Evolutionary conservation across 148 eudicot genomes (phyloP), one percentile per base, ranked within the genome.

Genomic region (Tetragonia tetragonoides): DNA sequence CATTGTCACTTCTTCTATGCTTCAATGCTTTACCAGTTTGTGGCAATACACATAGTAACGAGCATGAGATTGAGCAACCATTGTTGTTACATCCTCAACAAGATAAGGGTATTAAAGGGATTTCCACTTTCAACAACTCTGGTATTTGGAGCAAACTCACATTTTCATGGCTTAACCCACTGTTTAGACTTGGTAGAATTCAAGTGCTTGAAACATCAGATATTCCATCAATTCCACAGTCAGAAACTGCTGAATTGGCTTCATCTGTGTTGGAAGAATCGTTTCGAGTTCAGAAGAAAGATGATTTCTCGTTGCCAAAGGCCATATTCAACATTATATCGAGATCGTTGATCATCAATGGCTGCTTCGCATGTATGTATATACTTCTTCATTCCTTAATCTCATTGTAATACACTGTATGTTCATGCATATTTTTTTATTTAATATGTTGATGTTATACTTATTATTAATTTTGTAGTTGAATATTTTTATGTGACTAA

Each of bases 121-220:
- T 47, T 6, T 68, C 56, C 11, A 44, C 79, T 12, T 92, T 84
- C 74, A 72, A 78, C 6, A 70, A 40, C 46, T 89, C 95, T 20
- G 82, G 93, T 18, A 61, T 92, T 79, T 89, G 91, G 93, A 85
- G 92, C 73, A 82, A 76, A 72, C 71, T 90, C 40, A 85, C 93
- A 9, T 94, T 94, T 39, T 84, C 78, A 16, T 92, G 97, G 98
- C 93, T 92, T n/a, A 94, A 90, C 68, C 95, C 97, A 38, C 83
- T 94, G 39, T 92, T 94, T 40, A 75, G 84, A 75, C 82, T 60
- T 76, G 97, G 98, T 39, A 84, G 83, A 18, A 70, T n/a, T 41
- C 84, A 86, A 62, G 86, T 90, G 79, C 88, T 94, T 42, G 91
- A 86, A 69, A 53, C 84, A 34, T 74, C 81, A 21, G 82, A 92